Base-by-base conservation (phyloP, 192 early-diverging fungal genomes). In the Backusella tuberculispora region DNA sequence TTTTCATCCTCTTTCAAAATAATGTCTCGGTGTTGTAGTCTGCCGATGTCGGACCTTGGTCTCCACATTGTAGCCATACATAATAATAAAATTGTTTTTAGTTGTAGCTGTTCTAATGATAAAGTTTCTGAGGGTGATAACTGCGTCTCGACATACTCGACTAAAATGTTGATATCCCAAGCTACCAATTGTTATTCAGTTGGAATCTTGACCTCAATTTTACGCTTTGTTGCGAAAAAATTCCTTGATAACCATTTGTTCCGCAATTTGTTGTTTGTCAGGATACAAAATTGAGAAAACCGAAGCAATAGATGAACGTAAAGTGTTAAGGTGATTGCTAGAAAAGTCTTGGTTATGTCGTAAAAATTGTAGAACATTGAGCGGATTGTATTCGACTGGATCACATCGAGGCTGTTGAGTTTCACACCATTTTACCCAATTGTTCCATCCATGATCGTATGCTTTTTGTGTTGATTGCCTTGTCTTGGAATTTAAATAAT, bases 11-110 rank as follows among this genome's bases (percentile, higher is more conserved):
- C 3, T 6, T 5, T 10, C 19, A 21, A 7, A 2, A 40, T 43
- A 43, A 68, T 41, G 41, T 63, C 38, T 53, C 24, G 14, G 40
- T 63, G 19, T 41, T 63, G 71, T 43, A 73, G 17, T 5, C 38
- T 43, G 6, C 56, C 71, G 21, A 73, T 63, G 56, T 73, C 71
- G 8, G 53, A 63, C 2, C 71, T 8, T 56, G 56, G 71, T 43
- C 13, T 56, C 60, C 50, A 60, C 71, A 72, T 63, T 40, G 71
- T 64, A 24, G 38, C 2, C 3, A 67, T 42, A 15, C 66, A 67
- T 21, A 67, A n/a, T 42, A 67, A 42, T 41, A 14, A 10, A 19
- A 67, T 67, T 3, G 21, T 44, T 9, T 67, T 67, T 21, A 40
- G 37, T 19, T 67, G 66, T 19, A 67, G 4, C 4, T 48, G 34